These are phyloP conservation scores for Mychonastes homosphaera DNA, from an alignment of 139 green algal species.

Conservation along the genomic window DNA sequence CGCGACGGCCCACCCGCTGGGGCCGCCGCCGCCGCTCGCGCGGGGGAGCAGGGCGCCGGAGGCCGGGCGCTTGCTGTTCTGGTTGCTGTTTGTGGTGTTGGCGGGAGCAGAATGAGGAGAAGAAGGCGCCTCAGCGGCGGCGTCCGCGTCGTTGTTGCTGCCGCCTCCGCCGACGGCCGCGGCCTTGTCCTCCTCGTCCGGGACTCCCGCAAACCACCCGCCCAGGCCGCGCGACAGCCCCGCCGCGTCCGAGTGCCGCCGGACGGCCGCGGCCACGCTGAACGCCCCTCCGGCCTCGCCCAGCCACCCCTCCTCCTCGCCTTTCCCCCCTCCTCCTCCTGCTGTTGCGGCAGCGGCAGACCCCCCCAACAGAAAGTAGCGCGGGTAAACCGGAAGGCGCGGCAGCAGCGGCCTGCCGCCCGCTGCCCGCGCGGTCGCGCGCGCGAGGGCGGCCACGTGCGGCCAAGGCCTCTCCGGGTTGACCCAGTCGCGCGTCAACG, in stretches of 20 bases:
- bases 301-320: slow-evolving; percentile 28
- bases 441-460: slow-evolving; percentile 51
- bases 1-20: slow-evolving; percentile 8
- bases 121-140: too few relatives aligned
- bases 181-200: neutral
- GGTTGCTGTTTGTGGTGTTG: neutral
- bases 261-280: slow-evolving; percentile 31
- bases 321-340: neutral
- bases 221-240: slow-evolving; percentile 35
- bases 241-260: slow-evolving; percentile 28
- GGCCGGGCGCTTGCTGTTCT: too few relatives aligned
- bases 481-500: slow-evolving; percentile 75
- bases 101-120: too few relatives aligned
- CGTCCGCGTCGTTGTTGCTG: neutral
- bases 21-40: too few relatives aligned
- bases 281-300: slow-evolving; percentile 12
- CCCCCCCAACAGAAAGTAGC: slow-evolving; percentile 22
- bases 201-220: slow-evolving; percentile 36
- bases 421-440: slow-evolving; percentile 37
- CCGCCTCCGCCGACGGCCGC: neutral
- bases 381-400: slow-evolving; percentile 64
- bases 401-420: slow-evolving; percentile 60
- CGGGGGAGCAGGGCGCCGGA: too few relatives aligned
- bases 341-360: neutral
- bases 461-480: slow-evolving; percentile 76